Percentiles rank a stretch among this genome's conserved stretches.
Evolutionary conservation across 2,329 filamentous ascomycete species (phyloP).

Genomic region (Sclerotiophoma versabilis): DNA sequence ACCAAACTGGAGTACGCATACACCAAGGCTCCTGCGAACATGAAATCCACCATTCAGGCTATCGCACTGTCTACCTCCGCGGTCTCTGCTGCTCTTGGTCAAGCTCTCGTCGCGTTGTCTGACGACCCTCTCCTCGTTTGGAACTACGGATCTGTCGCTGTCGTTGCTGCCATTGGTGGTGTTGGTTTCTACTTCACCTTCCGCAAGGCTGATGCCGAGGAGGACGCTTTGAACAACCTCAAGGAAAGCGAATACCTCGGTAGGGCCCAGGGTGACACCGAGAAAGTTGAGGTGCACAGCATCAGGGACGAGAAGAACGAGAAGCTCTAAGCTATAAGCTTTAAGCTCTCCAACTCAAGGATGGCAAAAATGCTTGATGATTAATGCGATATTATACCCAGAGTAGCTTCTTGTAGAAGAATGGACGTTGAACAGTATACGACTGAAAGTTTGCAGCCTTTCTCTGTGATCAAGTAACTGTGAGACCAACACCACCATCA

Average conservation of each 20-base stretch:
- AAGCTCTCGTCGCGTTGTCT: constrained; percentile 41
- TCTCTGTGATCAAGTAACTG: no score
- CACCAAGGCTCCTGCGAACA: constrained; percentile 64
- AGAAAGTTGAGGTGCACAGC: constrained; percentile 23
- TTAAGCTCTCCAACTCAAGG: no score
- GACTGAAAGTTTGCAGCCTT: neutral
- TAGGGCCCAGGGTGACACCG: constrained; percentile 23
- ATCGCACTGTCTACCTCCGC: constrained; percentile 47
- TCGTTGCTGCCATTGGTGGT: constrained; percentile 42
- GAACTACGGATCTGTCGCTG: constrained; percentile 43
- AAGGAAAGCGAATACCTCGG: constrained; percentile 32
- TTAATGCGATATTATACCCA: constrained; percentile 6
- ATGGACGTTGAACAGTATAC: neutral
- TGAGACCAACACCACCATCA: no score
- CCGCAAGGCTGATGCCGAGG: constrained; percentile 41
- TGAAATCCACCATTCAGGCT: constrained; percentile 56
- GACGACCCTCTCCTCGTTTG: constrained; percentile 44
- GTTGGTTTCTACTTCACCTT: constrained; percentile 43
- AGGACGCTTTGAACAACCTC: constrained; percentile 44
- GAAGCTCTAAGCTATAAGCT: constrained; percentile 15
- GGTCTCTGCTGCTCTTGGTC: constrained; percentile 41
- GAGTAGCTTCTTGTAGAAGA: neutral
- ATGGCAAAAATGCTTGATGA: neutral
- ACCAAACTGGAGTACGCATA: constrained; percentile 66
- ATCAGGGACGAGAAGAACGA: constrained; percentile 33